Base-by-base conservation (phyloP, 352 stramenopile genomes). In the Globisporangium lucens region DNA sequence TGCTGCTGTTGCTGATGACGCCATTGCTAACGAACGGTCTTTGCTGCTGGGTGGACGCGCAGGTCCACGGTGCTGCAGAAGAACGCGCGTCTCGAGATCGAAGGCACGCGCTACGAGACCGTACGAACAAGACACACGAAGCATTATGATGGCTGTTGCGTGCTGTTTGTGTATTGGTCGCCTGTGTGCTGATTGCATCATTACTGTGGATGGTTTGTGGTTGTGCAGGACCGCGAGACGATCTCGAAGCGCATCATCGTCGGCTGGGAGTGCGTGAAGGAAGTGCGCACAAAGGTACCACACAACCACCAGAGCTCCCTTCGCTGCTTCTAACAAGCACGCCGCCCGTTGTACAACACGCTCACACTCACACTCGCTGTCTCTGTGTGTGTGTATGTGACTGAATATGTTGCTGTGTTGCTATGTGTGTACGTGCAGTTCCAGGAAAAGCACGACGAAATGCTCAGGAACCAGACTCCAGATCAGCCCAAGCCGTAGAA, bases 1-100 rank as follows among this genome's bases (percentile, higher is more conserved):
- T 20, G n/a, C 15, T 33, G 22, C 22, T 17, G 49, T 3, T 7
- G 4, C 2, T 33, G 49, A 33, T 56, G 22, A 12, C 12, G 24
- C 17, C 17, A n/a, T 46, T 61, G 22, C 9, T 38, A 15, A 49
- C 5, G 41, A 15, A 49, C 5, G 41, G 17, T 30, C 5, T 43
- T 27, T 17, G 22, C 8, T 13, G 29, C 0, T 33, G 33, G 15
- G 56, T 20, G 59, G 3, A 20, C 17, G 13, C 12, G 4, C 69
- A 88, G 79, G 79, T 80, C 82, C 5, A 71, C 66, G n/a, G 72
- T 93, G 24, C 67, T 95, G 46, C 74, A 81, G 53, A 73, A 85
- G 75, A 93, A 92, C 52, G 85, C 81, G 46, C 87, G 87, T 55
- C 83, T 86, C 76, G 87, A 95, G 71, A 90, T 95, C 53, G 87